These are phyloP conservation scores for Boletus huronensis DNA, from an alignment of 768 basidiomycete species.

Conservation along the genomic window DNA sequence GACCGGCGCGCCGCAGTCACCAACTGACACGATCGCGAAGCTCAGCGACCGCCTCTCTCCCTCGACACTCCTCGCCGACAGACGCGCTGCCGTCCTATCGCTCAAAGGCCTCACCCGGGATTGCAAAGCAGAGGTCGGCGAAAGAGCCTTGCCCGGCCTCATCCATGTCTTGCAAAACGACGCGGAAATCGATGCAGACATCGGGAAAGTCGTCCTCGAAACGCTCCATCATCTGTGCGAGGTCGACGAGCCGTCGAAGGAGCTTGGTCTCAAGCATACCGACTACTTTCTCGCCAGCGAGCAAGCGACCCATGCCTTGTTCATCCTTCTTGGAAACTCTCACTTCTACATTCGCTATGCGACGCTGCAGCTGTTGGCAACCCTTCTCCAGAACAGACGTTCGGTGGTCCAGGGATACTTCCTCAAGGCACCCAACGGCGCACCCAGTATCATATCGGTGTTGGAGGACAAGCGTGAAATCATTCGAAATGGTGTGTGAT, in stretches of 20 bases:
- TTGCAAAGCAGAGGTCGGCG: conserved; percentile 86
- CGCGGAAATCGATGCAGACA: conserved; percentile 87
- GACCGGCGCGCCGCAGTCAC: conserved; percentile 77
- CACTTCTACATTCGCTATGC: conserved; percentile 86
- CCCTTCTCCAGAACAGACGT: conserved; percentile 78
- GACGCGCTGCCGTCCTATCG: conserved; percentile 88
- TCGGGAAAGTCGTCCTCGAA: conserved; percentile 89
- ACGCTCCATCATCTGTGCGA: conserved; percentile 86
- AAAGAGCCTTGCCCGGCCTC: conserved; percentile 70
- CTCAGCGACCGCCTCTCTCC: conserved; percentile 89
- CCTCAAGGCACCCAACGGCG: conserved; percentile 76
- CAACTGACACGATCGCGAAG: conserved; percentile 80
- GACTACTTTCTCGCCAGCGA: conserved; percentile 75
- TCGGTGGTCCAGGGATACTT: conserved; percentile 87
- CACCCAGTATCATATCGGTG: conserved; percentile 65
- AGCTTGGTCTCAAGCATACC: conserved; percentile 79
- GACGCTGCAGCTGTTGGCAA: conserved; percentile 76
- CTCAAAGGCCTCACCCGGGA: conserved; percentile 91
- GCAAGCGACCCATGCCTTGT: conserved; percentile 68
- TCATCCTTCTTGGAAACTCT: conserved; percentile 68
- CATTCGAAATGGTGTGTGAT: conserved; percentile 72
- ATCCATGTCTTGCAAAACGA: conserved; percentile 82
- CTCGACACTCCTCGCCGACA: conserved; percentile 84
- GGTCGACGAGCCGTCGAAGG: conserved; percentile 54
- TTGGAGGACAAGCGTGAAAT: conserved; percentile 88